A percentile compares a stretch with the other conserved stretches of the same genome.
Conservation (phyloP, 1,139 yeast species). For the Pichia sp. region DNA sequence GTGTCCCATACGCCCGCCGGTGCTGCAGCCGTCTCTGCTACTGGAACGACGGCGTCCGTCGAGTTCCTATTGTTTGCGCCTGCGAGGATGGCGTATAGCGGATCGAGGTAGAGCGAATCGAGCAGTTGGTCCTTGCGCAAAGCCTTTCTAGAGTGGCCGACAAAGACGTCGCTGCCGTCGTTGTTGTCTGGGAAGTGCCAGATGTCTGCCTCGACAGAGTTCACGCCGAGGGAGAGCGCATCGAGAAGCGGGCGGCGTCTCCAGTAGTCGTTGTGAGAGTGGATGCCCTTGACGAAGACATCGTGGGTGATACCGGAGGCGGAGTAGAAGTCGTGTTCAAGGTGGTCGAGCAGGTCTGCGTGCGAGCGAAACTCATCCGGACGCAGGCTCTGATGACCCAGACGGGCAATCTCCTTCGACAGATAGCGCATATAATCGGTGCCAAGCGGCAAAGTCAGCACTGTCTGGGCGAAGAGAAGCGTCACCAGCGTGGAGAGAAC, state of each 20-base stretch:
- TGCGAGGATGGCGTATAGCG: conserved; percentile 45
- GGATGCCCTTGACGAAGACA: conserved; percentile 36
- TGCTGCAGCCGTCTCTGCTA: conserved; percentile 7
- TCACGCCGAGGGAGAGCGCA: conserved; percentile 57
- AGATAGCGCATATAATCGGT: neutral
- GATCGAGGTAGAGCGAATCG: conserved; percentile 49
- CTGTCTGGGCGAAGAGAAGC: conserved; percentile 2
- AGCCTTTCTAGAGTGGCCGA: conserved; percentile 58
- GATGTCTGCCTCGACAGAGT: conserved; percentile 68
- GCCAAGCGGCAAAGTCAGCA: neutral
- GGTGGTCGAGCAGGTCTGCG: neutral
- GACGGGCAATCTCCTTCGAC: neutral
- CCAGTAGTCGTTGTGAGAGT: conserved; percentile 80
- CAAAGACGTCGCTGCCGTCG: conserved; percentile 42
- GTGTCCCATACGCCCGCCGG: conserved; percentile 42
- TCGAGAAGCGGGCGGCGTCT: conserved; percentile 56
- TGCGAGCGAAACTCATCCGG: neutral
- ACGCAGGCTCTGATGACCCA: neutral
- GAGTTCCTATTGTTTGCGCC: conserved; percentile 22
- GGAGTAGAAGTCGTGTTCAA: conserved; percentile 11
- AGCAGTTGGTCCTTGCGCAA: conserved; percentile 45
- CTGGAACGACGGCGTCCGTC: conserved; percentile 5
- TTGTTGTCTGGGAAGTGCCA: conserved; percentile 38
- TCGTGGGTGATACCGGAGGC: conserved; percentile 22
- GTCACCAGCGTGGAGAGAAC: conserved; percentile 3